Evolutionary conservation across 495 filamentous ascomycete species (phyloP).

Genomic region (Aspergillus baeticus): DNA sequence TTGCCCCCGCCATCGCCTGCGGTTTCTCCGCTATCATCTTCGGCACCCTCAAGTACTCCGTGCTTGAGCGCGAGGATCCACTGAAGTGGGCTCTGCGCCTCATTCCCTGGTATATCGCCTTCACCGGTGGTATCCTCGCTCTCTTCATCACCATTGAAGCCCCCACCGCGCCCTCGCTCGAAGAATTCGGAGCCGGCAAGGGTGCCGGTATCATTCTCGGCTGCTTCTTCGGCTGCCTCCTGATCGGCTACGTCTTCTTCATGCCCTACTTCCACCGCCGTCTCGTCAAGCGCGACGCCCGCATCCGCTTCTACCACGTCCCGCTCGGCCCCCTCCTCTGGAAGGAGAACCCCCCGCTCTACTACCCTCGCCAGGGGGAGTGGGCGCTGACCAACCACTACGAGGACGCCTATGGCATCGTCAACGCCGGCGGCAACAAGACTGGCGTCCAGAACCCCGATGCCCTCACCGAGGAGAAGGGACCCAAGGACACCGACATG

Average conservation of each 20-base stretch:
- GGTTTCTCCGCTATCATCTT: conserved; percentile 63
- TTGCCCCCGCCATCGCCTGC: conserved; percentile 60
- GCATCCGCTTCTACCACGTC: conserved; percentile 57
- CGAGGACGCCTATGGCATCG: conserved; percentile 34
- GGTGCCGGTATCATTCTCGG: conserved; percentile 57
- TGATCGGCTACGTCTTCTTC: conserved; percentile 57
- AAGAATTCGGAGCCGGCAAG: conserved; percentile 49
- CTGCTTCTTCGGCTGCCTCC: conserved; percentile 52
- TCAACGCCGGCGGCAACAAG: conserved; percentile 22
- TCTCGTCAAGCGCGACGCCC: conserved; percentile 54
- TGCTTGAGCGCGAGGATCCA: conserved; percentile 57
- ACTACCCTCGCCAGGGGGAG: conserved; percentile 47
- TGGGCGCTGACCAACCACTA: conserved; percentile 50
- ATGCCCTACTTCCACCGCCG: conserved; percentile 62
- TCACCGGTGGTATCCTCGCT: conserved; percentile 59
- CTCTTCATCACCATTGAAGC: conserved; percentile 58
- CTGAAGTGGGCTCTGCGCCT: conserved; percentile 55
- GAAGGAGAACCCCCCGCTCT: conserved; percentile 40
- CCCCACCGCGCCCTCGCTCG: conserved; percentile 35
- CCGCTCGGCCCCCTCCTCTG: conserved; percentile 55
- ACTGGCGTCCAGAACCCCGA: background rate
- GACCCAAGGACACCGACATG: conserved; percentile 59
- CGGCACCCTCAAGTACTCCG: conserved; percentile 59
- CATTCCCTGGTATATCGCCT: conserved; percentile 61
- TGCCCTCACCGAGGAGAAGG: conserved; percentile 50